Conservation (phyloP, 331 rosid species). For the Cydonia oblonga region DNA sequence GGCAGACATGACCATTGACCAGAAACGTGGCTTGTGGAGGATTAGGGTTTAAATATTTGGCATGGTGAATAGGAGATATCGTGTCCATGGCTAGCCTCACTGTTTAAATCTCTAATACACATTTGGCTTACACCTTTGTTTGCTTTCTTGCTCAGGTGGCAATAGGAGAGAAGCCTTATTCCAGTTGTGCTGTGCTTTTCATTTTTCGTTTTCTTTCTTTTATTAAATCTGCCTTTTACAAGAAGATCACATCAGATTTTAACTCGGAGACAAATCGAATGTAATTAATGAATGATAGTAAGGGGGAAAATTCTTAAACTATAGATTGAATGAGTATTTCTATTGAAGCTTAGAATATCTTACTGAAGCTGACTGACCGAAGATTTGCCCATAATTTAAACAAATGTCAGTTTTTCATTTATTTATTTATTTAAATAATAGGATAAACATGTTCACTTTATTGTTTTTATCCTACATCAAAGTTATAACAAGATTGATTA, state of each 20-base stretch:
- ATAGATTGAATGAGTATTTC: too few relatives aligned
- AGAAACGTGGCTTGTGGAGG: conserved; percentile 64
- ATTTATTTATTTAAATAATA: too few relatives aligned
- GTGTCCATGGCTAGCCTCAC: conserved; percentile 47
- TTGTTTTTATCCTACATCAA: too few relatives aligned
- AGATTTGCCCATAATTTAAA: too few relatives aligned
- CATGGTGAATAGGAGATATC: conserved; percentile 31
- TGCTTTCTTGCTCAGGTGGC: conserved; percentile 26
- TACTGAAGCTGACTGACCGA: too few relatives aligned
- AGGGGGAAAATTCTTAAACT: too few relatives aligned
- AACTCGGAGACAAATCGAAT: not conserved
- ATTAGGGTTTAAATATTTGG: conserved; percentile 35
- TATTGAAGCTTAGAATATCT: too few relatives aligned
- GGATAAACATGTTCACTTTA: not conserved
- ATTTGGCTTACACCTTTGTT: conserved; percentile 44
- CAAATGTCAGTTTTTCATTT: too few relatives aligned
- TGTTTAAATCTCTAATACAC: conserved; percentile 41
- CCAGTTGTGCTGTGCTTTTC: conserved; percentile 23
- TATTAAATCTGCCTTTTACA: too few relatives aligned
- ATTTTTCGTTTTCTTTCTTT: not conserved
- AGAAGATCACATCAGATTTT: too few relatives aligned
- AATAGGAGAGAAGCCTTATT: not conserved
- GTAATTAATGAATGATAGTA: too few relatives aligned
- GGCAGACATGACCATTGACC: conserved; percentile 2
- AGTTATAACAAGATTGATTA: too few relatives aligned